A percentile compares a stretch with the other conserved stretches of the same genome.
Conservation (phyloP, 2,329 filamentous ascomycete species). For the Drechslera avenae region DNA sequence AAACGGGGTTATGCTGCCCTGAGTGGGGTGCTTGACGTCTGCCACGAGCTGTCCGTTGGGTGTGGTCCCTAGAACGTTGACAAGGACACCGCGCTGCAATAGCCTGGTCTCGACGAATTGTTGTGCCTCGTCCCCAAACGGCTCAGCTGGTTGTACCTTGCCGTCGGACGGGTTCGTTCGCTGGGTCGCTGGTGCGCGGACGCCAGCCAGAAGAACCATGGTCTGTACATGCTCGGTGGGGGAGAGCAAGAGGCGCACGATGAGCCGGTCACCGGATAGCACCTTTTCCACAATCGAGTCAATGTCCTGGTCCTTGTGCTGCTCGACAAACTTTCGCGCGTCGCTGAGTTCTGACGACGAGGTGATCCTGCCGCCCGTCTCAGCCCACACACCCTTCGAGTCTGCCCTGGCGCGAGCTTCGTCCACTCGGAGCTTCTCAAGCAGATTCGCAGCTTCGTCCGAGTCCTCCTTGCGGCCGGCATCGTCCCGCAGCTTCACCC, state of each 20-base stretch:
- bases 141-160: slow-evolving; percentile 82
- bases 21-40: slow-evolving; percentile 77
- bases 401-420: slow-evolving; percentile 80
- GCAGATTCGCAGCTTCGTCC: slow-evolving; percentile 69
- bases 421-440: slow-evolving; percentile 77
- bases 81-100: slow-evolving; percentile 82
- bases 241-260: slow-evolving; percentile 78
- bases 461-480: slow-evolving; percentile 89
- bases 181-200: slow-evolving; percentile 88
- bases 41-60: slow-evolving; percentile 92
- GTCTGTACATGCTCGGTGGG: slow-evolving; percentile 87
- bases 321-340: slow-evolving; percentile 73
- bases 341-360: slow-evolving; percentile 81
- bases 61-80: slow-evolving; percentile 83
- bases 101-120: slow-evolving; percentile 85
- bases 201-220: slow-evolving; percentile 85
- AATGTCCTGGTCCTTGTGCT: slow-evolving; percentile 83
- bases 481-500: slow-evolving; percentile 92
- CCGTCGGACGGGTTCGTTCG: slow-evolving; percentile 78
- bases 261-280: slow-evolving; percentile 85
- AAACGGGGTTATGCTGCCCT: slow-evolving; percentile 91
- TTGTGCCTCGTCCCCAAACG: slow-evolving; percentile 86
- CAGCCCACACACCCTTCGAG: slow-evolving; percentile 80
- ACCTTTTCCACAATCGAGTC: slow-evolving; percentile 86
- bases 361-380: slow-evolving; percentile 69